phyloP scores from a whole-genome alignment of 2,329 filamentous ascomycete genomes.

The Fusarium lateritium region DNA sequence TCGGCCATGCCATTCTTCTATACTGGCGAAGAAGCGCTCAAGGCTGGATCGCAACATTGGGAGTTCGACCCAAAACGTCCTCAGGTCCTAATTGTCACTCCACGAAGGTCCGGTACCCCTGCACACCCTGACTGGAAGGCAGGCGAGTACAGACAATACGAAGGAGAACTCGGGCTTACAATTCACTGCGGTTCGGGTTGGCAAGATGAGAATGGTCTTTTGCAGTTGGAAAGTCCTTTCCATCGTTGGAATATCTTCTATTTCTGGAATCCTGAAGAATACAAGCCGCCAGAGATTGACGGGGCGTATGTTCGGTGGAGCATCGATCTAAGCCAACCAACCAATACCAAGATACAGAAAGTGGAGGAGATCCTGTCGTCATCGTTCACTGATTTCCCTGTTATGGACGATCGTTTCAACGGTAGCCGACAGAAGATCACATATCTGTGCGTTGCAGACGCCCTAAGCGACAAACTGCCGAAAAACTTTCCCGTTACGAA shows the following conservation, averaged over 20 bases:
- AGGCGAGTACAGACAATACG: constrained; percentile 22
- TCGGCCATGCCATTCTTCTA: constrained; percentile 19
- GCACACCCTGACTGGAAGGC: neutral
- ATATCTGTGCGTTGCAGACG: constrained; percentile 25
- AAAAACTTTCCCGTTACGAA: constrained; percentile 26
- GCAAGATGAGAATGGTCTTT: constrained; percentile 19
- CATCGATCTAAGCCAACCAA: constrained; percentile 24
- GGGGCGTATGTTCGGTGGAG: constrained; percentile 35
- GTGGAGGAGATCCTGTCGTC: constrained; percentile 12
- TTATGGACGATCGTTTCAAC: constrained; percentile 30
- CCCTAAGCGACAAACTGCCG: neutral
- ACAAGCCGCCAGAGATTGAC: constrained; percentile 1
- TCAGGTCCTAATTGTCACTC: constrained; percentile 11
- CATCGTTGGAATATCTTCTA: constrained; percentile 35
- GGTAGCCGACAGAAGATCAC: constrained; percentile 3
- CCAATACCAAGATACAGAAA: neutral
- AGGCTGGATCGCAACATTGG: constrained; percentile 34
- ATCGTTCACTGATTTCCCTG: constrained; percentile 6
- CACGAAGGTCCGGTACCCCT: constrained; percentile 7
- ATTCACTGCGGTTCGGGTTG: constrained; percentile 31
- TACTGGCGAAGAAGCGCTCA: constrained; percentile 16
- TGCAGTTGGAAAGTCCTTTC: constrained; percentile 28
- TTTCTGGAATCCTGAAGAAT: constrained; percentile 17
- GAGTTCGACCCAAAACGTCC: constrained; percentile 8
- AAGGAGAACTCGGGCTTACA: constrained; percentile 28